These are phyloP conservation scores for Scheffersomyces illinoinensis DNA, from an alignment of 1,139 yeast species.

Conservation along the genomic window DNA sequence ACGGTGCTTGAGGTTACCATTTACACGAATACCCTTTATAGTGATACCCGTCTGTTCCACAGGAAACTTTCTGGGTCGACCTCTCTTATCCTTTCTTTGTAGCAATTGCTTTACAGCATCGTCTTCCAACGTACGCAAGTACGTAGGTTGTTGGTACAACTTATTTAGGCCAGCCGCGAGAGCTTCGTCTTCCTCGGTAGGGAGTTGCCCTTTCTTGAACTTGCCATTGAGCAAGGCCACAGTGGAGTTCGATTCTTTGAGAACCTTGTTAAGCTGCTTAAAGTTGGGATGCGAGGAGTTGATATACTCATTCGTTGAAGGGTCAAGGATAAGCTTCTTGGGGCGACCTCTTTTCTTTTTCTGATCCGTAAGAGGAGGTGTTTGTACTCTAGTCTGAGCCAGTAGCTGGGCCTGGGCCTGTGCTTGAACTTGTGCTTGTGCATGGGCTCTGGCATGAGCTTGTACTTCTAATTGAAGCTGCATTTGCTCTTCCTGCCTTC, in stretches of 20 bases:
- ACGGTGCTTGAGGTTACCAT: slow-evolving; percentile 33
- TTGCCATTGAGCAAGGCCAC: background rate
- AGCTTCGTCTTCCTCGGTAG: slow-evolving; percentile 2
- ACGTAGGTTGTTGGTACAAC: slow-evolving; percentile 30
- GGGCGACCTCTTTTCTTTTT: slow-evolving; percentile 50
- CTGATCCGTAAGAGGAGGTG: slow-evolving; percentile 13
- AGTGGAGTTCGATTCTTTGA: slow-evolving; percentile 25
- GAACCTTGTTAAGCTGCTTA: slow-evolving; percentile 37
- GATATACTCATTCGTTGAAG: slow-evolving; percentile 41
- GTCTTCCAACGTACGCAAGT: slow-evolving; percentile 33
- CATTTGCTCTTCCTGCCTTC: slow-evolving; percentile 8
- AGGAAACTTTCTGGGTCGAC: slow-evolving; percentile 55
- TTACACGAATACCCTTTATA: slow-evolving; percentile 46
- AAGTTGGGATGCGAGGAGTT: slow-evolving; percentile 48
- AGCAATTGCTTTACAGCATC: slow-evolving; percentile 41
- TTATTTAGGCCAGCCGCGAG: slow-evolving; percentile 14
- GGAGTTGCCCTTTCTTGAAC: background rate
- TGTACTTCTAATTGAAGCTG: slow-evolving; percentile 9
- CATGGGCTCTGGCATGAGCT: slow-evolving; percentile 6
- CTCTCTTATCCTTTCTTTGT: slow-evolving; percentile 45
- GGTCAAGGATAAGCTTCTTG: slow-evolving; percentile 43
- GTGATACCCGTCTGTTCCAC: slow-evolving; percentile 51
- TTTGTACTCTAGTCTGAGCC: slow-evolving; percentile 2
- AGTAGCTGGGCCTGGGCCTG: slow-evolving; percentile 6
- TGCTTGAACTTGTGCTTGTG: slow-evolving; percentile 4